Evolutionary conservation across 2,329 filamentous ascomycete species (phyloP).

Genomic region (Penicillium rolfsii): DNA sequence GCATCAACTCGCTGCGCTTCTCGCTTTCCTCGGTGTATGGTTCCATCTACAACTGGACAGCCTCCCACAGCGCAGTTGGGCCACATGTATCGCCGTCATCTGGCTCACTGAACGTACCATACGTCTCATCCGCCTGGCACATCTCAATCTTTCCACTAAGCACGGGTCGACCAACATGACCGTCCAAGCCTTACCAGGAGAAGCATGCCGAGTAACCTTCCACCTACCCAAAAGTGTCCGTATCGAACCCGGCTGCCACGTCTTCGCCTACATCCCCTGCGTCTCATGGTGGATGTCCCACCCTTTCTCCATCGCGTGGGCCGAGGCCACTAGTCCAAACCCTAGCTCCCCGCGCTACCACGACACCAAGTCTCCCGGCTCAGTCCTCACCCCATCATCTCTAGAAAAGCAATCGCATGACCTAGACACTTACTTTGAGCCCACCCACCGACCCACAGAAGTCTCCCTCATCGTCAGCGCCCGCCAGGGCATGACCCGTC

Average conservation of each 20-base stretch:
- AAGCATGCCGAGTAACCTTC: constrained; percentile 65
- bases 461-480: constrained; percentile 63
- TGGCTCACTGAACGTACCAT: constrained; percentile 50
- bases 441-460: constrained; percentile 32
- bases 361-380: constrained; percentile 12
- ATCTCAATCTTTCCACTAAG: constrained; percentile 58
- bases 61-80: constrained; percentile 48
- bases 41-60: constrained; percentile 48
- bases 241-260: constrained; percentile 61
- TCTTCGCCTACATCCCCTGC: constrained; percentile 62
- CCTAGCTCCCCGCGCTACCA: constrained; percentile 24
- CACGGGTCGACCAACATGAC: constrained; percentile 55
- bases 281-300: constrained; percentile 54
- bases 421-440: constrained; percentile 30
- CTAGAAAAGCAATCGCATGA: constrained; percentile 40
- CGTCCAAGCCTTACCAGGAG: constrained; percentile 62
- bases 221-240: constrained; percentile 58
- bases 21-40: constrained; percentile 51
- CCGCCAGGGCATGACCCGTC: constrained; percentile 65
- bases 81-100: constrained; percentile 40
- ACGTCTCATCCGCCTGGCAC: constrained; percentile 54
- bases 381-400: constrained; percentile 28
- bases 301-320: constrained; percentile 54
- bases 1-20: constrained; percentile 50
- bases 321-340: constrained; percentile 35